Base-by-base conservation (phyloP, 169 alveolate genomes). In the Cryptosporidium ryanae region DNA sequence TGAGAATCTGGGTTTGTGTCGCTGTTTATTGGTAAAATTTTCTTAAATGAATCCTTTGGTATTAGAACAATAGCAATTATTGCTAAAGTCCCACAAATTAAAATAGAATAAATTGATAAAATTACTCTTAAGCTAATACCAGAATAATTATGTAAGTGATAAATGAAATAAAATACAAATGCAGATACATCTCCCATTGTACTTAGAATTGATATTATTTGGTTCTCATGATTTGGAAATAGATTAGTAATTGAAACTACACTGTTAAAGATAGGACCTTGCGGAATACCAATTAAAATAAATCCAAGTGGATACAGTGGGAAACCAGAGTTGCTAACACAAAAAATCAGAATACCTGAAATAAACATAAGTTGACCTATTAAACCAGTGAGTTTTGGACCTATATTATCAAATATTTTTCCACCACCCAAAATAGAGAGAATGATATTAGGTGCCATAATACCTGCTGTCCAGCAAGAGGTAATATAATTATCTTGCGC, bases 151-250 rank as follows among this genome's bases (percentile, higher is more conserved):
- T 76, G 87, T 8, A 76, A 32, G 18, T 76, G 46, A 43, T 76
- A 76, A 38, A 76, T 76, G 21, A 55, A 54, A 38, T 76, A 76
- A 59, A 76, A 76, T n/a, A 76, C 87, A 55, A 61, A 76, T 21
- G 87, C 87, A n/a, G 87, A 76, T 25, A 76, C 21, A 59, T 76
- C 87, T 7, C 87, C 87, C 87, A 76, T 76, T 8, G 87, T 76
- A 46, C 87, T 76, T 76, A 76, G 63, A n/a, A 76, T 55, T 15
- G 87, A 76, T 13, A 76, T 76, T 32, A 76, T 76, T 76, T 76
- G 57, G 46, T 76, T 76, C 10, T 48, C 63, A 43, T 76, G 71
- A 8, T 59, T 76, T n/a, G 87, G 87, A 76, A 76, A 76, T 21
- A 76, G 29, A 44, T 76, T 76, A 8, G 66, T 43, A 57, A 76